phyloP scores from a whole-genome alignment of 2,329 filamentous ascomycete species.

The Pseudogymnoascus sp. region DNA sequence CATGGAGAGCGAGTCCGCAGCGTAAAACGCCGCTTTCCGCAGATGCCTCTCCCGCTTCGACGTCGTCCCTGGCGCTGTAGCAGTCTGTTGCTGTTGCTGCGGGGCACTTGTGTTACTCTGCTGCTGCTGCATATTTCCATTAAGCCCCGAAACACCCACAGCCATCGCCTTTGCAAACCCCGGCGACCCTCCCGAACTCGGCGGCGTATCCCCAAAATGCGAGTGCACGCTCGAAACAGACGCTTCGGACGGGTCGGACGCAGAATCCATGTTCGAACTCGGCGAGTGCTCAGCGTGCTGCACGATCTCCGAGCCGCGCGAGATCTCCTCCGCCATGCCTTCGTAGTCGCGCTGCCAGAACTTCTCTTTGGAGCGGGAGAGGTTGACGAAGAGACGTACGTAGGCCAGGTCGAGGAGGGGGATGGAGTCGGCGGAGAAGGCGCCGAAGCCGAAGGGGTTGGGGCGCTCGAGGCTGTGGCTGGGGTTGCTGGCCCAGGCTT shows the following conservation, averaged over 20 bases:
- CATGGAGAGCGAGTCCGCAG: slow-evolving; percentile 83
- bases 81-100: background rate
- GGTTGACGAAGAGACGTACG: slow-evolving; percentile 83
- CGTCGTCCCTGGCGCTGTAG: slow-evolving; percentile 35
- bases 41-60: slow-evolving; percentile 79
- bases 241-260: slow-evolving; percentile 36
- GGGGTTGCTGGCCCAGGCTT: slow-evolving; percentile 81
- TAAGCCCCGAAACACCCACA: background rate
- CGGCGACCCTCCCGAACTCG: slow-evolving; percentile 44
- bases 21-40: slow-evolving; percentile 91
- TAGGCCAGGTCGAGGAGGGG: slow-evolving; percentile 88
- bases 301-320: slow-evolving; percentile 66
- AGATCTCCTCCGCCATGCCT: slow-evolving; percentile 80
- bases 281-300: slow-evolving; percentile 63
- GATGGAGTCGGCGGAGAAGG: slow-evolving; percentile 83
- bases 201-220: slow-evolving; percentile 42
- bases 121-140: slow-evolving; percentile 27
- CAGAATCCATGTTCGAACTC: slow-evolving; percentile 33
- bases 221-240: slow-evolving; percentile 36
- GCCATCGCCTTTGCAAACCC: slow-evolving; percentile 21
- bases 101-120: background rate
- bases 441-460: slow-evolving; percentile 73
- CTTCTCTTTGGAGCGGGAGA: slow-evolving; percentile 85
- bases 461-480: slow-evolving; percentile 77
- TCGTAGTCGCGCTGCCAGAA: slow-evolving; percentile 95